Base-by-base conservation (phyloP, 139 green algal genomes). In the Raphidocelis subcapitata region DNA sequence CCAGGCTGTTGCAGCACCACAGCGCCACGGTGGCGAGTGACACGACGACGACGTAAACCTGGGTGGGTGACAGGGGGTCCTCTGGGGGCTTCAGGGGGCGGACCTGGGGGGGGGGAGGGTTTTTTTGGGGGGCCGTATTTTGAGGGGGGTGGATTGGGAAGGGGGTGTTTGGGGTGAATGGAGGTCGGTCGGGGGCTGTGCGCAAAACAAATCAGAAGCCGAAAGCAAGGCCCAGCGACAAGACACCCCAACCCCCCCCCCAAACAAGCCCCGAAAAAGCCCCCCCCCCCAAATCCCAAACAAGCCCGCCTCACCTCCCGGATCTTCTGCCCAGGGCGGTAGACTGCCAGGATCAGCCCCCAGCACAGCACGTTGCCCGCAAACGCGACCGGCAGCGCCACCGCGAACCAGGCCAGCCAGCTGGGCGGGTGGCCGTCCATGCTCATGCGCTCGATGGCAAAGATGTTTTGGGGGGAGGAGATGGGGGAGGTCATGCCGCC, bases 401-500 rank as follows among this genome's bases (percentile, higher is more conserved):
- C 81, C 3, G 82, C 82, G 74, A 94, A 92, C 89, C 89, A 94
- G 26, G 76, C 31, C 23, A 92, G 79, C 89, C 89, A 94, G 72
- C 47, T 79, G n/a, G 87, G 87, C 5, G 85, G 78, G 1, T 63
- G 32, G 12, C 81, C 84, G 36, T 81, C 84, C 49, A 84, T 64
- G 14, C 69, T 76, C 89, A 94, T 92, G 46, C 76, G 74, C 77
- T 91, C 84, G 49, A 94, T 90, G 14, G 89, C 89, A 77, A 94
- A 94, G 35, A 94, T 91, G 82, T 94, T 94, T 73, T 94, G 85
- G 20, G 74, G 72, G 59, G 69, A 85, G 35, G 62, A 81, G 73
- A 93, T 93, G 18, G 88, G 88, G 5, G 76, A 87, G 0, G 88
- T 92, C 86, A 92, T 92, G 69, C 88, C 88, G 3, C 88, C 88